phyloP scores from a whole-genome alignment of 352 stramenopile genomes.

The Phytopythium vexans region DNA sequence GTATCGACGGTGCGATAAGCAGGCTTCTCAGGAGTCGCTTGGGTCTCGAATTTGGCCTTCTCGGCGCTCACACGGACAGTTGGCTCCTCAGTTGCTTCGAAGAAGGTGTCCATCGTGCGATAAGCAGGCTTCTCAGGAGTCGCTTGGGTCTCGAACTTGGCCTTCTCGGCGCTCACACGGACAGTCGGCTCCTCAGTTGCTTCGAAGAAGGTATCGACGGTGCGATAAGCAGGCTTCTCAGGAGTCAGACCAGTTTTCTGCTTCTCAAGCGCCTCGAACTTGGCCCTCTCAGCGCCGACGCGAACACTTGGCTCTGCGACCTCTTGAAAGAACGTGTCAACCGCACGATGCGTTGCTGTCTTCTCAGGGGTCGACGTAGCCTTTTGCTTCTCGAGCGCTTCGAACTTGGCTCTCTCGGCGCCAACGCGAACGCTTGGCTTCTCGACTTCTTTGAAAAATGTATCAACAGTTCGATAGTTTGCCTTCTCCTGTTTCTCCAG shows the following conservation, averaged over 20 bases:
- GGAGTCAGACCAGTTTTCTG: conserved; percentile 12
- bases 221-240: conserved; percentile 12
- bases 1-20: conserved; percentile 31
- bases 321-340: conserved; percentile 43
- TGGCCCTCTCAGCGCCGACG: conserved; percentile 39
- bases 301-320: conserved; percentile 33
- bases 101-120: no score
- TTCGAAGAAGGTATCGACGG: conserved; percentile 29
- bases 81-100: background rate
- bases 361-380: background rate
- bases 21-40: no score
- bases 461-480: conserved; percentile 33
- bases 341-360: conserved; percentile 15
- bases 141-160: conserved; percentile 1
- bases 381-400: conserved; percentile 40
- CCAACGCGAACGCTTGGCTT: conserved; percentile 46
- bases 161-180: conserved; percentile 26
- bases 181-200: conserved; percentile 25
- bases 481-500: conserved; percentile 21
- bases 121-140: background rate
- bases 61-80: conserved; percentile 12
- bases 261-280: conserved; percentile 37
- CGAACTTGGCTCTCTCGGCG: conserved; percentile 52
- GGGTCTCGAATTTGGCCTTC: conserved; percentile 45
- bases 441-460: conserved; percentile 38